phyloP scores from a whole-genome alignment of 345 rosid species.

The Erucastrum elatum region DNA sequence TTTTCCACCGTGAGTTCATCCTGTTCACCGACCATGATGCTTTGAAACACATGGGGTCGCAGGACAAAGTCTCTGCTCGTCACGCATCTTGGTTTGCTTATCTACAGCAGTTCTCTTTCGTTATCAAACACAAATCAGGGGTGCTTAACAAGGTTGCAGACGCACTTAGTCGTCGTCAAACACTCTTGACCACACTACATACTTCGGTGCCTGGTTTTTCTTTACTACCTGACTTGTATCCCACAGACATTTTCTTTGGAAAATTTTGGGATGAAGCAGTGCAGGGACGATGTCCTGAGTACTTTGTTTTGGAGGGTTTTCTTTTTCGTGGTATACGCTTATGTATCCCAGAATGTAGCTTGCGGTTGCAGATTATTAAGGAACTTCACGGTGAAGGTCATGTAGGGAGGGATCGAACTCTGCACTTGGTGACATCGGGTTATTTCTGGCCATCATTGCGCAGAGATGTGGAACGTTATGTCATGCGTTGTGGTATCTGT shows the following conservation, averaged over 20 bases:
- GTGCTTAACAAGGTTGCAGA: neutral
- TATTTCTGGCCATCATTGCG: neutral
- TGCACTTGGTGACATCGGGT: neutral
- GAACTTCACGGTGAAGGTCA: neutral
- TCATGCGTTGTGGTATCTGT: neutral
- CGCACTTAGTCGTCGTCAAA: neutral
- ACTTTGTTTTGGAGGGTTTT: neutral
- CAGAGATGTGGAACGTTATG: neutral
- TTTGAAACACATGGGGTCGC: neutral
- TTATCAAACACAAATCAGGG: neutral
- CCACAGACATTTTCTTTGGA: neutral
- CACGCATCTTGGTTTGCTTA: neutral
- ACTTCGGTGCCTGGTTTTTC: neutral
- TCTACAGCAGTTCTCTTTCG: neutral
- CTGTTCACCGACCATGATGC: neutral
- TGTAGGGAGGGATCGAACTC: neutral
- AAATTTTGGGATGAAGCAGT: neutral
- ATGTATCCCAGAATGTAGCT: neutral
- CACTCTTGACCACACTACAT: neutral
- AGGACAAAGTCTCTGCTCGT: neutral
- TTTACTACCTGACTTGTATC: neutral
- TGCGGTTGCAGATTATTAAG: neutral
- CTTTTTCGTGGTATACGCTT: neutral
- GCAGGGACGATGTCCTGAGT: neutral
- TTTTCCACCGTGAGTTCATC: neutral